These are phyloP conservation scores for Candida rishiriensis DNA, from an alignment of 805 yeast genomes.

Conservation along the genomic window DNA sequence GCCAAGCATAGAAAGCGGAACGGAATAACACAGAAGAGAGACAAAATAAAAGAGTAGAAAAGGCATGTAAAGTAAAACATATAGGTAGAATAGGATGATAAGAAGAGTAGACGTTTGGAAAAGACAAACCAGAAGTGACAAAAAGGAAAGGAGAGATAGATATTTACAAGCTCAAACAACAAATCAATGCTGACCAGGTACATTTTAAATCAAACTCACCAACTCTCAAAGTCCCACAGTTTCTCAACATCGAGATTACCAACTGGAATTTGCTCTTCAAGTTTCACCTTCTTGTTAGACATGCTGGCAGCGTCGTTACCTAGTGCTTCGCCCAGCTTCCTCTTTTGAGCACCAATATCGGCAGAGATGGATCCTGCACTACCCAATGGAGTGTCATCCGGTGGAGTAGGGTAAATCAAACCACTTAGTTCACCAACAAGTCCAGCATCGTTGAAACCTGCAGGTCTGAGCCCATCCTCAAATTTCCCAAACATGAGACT, in stretches of 20 bases:
- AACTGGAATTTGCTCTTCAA: constrained; percentile 4
- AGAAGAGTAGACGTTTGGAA: too few species aligned
- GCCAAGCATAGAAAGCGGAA: too few species aligned
- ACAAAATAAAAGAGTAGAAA: too few species aligned
- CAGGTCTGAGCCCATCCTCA: too few species aligned
- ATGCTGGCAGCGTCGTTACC: background rate
- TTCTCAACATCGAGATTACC: constrained; percentile 4
- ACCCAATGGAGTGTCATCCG: constrained; percentile 24
- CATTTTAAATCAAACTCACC: constrained; percentile 17
- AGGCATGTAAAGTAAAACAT: too few species aligned
- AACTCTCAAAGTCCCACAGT: constrained; percentile 28
- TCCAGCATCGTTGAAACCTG: background rate
- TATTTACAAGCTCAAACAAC: too few species aligned
- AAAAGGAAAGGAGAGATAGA: background rate
- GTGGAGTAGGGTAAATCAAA: constrained; percentile 33
- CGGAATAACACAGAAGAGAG: too few species aligned
- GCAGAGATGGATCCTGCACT: too few species aligned
- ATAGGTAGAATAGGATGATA: too few species aligned
- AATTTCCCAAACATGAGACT: background rate
- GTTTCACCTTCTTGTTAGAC: constrained; percentile 15
- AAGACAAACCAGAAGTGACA: constrained; percentile 3
- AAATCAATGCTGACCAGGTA: too few species aligned
- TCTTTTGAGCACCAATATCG: constrained; percentile 1
- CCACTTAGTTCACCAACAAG: constrained; percentile 13
- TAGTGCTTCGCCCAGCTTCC: constrained; percentile 7